Evolutionary conservation across 495 filamentous ascomycete genomes (phyloP).

Genomic region (Neurospora sp.): DNA sequence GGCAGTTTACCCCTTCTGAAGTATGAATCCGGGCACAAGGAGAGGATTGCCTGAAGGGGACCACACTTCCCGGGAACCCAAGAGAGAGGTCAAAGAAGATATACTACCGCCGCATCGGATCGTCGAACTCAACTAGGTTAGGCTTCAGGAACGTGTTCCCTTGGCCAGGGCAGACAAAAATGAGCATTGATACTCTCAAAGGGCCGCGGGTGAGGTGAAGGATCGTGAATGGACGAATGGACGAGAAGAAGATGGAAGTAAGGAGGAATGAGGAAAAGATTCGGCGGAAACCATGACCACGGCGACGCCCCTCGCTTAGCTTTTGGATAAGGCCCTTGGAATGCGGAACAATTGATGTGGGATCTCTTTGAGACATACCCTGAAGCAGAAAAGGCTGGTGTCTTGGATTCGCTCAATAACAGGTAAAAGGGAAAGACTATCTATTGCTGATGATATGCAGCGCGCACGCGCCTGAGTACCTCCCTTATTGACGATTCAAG

Average conservation of each 20-base stretch:
- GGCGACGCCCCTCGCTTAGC: background rate
- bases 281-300: background rate
- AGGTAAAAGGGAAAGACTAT: background rate
- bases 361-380: background rate
- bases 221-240: background rate
- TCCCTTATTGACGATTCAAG: constrained; percentile 10
- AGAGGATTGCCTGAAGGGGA: constrained; percentile 6
- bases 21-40: constrained; percentile 6
- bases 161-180: background rate
- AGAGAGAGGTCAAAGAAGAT: constrained; percentile 12
- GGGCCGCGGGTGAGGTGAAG: background rate
- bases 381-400: background rate
- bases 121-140: constrained; percentile 1
- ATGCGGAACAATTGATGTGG: background rate
- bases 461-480: constrained; percentile 2
- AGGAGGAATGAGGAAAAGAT: constrained; percentile 13
- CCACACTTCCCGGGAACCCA: constrained; percentile 1
- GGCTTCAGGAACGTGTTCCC: constrained; percentile 9
- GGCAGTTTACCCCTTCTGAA: constrained; percentile 5
- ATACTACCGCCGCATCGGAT: constrained; percentile 8
- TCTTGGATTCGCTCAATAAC: background rate
- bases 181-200: background rate
- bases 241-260: background rate
- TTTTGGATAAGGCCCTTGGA: background rate
- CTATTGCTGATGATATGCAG: constrained; percentile 2